Evolutionary conservation across 2,329 filamentous ascomycete genomes (phyloP).

Genomic region (Blumeria hordei): DNA sequence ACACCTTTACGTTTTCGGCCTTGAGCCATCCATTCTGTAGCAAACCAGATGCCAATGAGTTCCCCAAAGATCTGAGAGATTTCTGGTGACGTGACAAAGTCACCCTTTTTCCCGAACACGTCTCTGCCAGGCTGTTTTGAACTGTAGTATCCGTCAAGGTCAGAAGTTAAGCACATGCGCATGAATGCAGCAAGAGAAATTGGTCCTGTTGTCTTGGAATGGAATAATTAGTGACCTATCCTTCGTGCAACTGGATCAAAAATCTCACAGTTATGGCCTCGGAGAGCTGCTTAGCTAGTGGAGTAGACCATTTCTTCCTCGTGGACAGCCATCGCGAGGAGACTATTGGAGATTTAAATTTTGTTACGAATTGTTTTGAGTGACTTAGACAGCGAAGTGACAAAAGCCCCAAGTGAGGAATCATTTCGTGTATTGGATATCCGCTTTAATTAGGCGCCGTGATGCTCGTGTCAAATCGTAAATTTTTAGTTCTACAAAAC

Average conservation of each 20-base stretch:
- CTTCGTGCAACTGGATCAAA: not conserved
- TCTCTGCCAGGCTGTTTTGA: slow-evolving; percentile 44
- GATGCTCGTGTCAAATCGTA: too few relatives aligned
- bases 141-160: slow-evolving; percentile 85
- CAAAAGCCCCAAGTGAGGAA: too few relatives aligned
- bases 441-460: too few relatives aligned
- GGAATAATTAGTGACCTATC: too few relatives aligned
- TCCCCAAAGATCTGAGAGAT: slow-evolving; percentile 96
- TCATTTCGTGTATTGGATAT: too few relatives aligned
- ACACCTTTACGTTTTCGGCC: slow-evolving; percentile 49
- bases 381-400: too few relatives aligned
- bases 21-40: slow-evolving; percentile 91
- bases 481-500: too few relatives aligned
- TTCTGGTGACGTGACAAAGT: slow-evolving; percentile 92
- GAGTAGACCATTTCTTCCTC: slow-evolving; percentile 55
- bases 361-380: too few relatives aligned
- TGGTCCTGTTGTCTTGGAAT: slow-evolving; percentile 51
- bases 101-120: slow-evolving; percentile 78
- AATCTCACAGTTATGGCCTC: slow-evolving; percentile 58
- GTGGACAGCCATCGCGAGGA: slow-evolving; percentile 12
- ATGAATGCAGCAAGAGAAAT: slow-evolving; percentile 86
- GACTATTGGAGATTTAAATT: not conserved
- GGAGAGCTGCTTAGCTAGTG: slow-evolving; percentile 64
- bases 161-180: slow-evolving; percentile 91
- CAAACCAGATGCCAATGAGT: slow-evolving; percentile 78